Conservation (phyloP, 352 stramenopile genomes). For the Globisporangium cederbergense region DNA sequence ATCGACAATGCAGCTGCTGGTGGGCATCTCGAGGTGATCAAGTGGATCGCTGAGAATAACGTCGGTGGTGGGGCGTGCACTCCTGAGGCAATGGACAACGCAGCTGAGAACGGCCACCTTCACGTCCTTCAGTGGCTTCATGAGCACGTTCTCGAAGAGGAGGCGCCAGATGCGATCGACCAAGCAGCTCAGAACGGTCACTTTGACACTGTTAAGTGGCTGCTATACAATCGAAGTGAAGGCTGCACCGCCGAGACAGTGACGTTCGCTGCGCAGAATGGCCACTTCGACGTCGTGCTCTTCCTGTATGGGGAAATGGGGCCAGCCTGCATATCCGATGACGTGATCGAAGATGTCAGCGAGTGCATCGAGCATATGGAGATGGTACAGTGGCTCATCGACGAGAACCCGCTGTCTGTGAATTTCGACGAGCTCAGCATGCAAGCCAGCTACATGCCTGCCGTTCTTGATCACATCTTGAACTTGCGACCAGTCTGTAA, state of each 20-base stretch:
- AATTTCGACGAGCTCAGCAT: neutral
- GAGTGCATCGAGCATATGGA: neutral
- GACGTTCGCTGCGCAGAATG: neutral
- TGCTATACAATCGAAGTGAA: neutral
- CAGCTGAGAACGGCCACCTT: conserved; percentile 18
- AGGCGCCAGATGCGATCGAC: neutral
- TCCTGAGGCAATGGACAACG: neutral
- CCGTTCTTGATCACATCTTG: neutral
- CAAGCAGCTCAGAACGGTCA: neutral
- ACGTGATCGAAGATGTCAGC: neutral
- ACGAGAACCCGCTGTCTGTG: neutral
- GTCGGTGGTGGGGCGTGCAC: neutral
- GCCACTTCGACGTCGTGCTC: conserved; percentile 1
- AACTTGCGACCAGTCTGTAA: neutral
- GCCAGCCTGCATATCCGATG: neutral
- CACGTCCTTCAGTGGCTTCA: conserved; percentile 24
- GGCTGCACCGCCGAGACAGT: neutral
- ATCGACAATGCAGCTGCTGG: neutral
- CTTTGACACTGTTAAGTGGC: neutral
- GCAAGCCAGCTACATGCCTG: neutral
- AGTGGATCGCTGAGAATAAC: conserved; percentile 1
- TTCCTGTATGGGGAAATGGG: neutral
- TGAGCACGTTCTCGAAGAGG: neutral
- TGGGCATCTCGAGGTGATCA: neutral
- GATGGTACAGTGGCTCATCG: neutral